Evolutionary conservation across 768 basidiomycete species (phyloP).

Genomic region (Fomitopsis pulvina): DNA sequence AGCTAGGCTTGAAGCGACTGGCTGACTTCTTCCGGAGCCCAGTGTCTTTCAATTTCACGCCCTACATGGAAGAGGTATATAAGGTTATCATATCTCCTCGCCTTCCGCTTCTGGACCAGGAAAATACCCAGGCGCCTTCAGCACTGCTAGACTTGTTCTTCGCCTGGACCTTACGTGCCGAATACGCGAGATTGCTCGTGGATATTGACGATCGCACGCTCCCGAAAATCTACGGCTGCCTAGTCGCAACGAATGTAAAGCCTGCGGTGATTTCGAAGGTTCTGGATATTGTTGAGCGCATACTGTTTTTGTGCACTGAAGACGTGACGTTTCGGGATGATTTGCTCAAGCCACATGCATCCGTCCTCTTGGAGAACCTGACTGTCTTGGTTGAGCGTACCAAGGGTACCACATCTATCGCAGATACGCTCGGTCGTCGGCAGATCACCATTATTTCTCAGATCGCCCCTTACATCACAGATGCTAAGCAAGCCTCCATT

Average conservation of each 20-base stretch:
- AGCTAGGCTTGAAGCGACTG: constrained; percentile 79
- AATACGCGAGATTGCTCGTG: constrained; percentile 59
- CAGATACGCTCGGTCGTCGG: constrained; percentile 67
- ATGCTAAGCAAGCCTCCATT: constrained; percentile 63
- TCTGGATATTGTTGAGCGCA: constrained; percentile 77
- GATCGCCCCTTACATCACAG: constrained; percentile 67
- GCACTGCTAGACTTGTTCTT: constrained; percentile 82
- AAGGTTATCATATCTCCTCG: constrained; percentile 75
- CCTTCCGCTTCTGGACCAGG: constrained; percentile 61
- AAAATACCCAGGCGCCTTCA: constrained; percentile 91
- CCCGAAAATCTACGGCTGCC: constrained; percentile 74
- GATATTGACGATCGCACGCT: constrained; percentile 62
- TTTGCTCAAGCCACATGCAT: constrained; percentile 65
- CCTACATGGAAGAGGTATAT: constrained; percentile 66
- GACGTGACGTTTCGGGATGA: constrained; percentile 42
- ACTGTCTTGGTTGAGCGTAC: constrained; percentile 60
- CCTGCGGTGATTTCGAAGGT: constrained; percentile 72
- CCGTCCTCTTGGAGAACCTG: constrained; percentile 65
- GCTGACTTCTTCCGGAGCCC: constrained; percentile 82
- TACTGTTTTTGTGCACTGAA: constrained; percentile 50
- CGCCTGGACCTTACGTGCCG: constrained; percentile 57
- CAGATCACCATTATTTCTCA: constrained; percentile 78
- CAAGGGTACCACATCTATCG: constrained; percentile 38
- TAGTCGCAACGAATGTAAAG: constrained; percentile 81
- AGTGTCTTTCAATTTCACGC: constrained; percentile 64